phyloP scores from a whole-genome alignment of 179 eudicot genomes.

The Beta macrorhiza region DNA sequence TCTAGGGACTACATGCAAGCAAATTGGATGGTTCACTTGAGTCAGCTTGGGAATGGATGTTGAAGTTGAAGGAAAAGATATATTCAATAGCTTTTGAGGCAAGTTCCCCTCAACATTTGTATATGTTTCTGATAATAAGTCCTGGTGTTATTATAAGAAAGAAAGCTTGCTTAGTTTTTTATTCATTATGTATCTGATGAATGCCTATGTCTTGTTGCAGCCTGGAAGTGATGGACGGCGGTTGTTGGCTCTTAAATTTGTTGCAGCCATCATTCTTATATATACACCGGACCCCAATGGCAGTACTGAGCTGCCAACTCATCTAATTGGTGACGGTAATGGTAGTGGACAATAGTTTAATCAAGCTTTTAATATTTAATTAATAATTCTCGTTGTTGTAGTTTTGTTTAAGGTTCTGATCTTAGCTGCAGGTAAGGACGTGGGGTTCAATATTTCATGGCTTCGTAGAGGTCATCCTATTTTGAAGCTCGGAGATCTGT shows the following conservation, averaged over 20 bases:
- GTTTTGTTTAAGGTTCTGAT: slow-evolving; percentile 6
- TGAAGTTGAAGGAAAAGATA: slow-evolving; percentile 77
- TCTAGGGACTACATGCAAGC: slow-evolving; percentile 66
- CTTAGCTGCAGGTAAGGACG: slow-evolving; percentile 40
- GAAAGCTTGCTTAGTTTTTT: background rate
- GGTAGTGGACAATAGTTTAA: slow-evolving; percentile 31
- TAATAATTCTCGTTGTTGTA: slow-evolving; percentile 17
- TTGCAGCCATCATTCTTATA: slow-evolving; percentile 71
- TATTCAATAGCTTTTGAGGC: slow-evolving; percentile 85
- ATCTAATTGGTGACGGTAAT: slow-evolving; percentile 55
- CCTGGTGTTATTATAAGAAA: background rate
- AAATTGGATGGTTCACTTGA: slow-evolving; percentile 61
- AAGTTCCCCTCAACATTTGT: slow-evolving; percentile 18
- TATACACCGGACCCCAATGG: slow-evolving; percentile 93
- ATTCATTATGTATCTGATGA: slow-evolving; percentile 7
- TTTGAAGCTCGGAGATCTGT: slow-evolving; percentile 79
- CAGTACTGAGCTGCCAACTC: slow-evolving; percentile 63
- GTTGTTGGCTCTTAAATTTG: slow-evolving; percentile 82
- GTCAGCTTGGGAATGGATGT: slow-evolving; percentile 76
- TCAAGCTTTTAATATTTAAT: slow-evolving; percentile 13
- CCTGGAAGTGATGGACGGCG: slow-evolving; percentile 81
- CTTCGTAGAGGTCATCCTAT: slow-evolving; percentile 91
- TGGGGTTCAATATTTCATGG: slow-evolving; percentile 81
- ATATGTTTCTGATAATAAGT: background rate
- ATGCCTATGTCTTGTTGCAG: slow-evolving; percentile 36